Conservation (phyloP, 345 rosid species). For the Anastatica hierochuntica region DNA sequence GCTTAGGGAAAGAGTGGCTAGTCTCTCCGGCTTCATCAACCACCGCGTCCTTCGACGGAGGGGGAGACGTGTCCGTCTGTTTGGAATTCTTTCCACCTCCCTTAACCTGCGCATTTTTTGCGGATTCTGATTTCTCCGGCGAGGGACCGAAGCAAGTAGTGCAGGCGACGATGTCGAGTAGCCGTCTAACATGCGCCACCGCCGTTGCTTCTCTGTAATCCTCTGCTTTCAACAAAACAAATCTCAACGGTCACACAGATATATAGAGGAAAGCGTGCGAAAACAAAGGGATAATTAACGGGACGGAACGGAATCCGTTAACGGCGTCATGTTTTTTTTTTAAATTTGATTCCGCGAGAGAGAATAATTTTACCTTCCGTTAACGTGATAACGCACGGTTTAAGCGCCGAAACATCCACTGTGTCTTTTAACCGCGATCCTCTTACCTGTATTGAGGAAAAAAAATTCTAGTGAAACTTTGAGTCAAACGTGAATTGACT, state of each 20-base stretch:
- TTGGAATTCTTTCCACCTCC: conserved; percentile 32
- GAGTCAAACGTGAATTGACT: too few relatives aligned
- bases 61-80: conserved; percentile 28
- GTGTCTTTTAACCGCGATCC: conserved; percentile 60
- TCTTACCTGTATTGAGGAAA: conserved; percentile 59
- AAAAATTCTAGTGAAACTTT: too few relatives aligned
- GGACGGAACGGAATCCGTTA: too few relatives aligned
- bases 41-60: conserved; percentile 35
- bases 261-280: too few relatives aligned
- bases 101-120: conserved; percentile 40
- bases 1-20: conserved; percentile 69
- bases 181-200: conserved; percentile 81
- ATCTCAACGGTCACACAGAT: too few relatives aligned
- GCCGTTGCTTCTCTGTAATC: conserved; percentile 73
- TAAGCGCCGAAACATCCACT: conserved; percentile 76
- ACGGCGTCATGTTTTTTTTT: background rate
- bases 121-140: conserved; percentile 37
- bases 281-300: too few relatives aligned
- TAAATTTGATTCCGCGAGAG: too few relatives aligned
- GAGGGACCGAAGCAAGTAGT: conserved; percentile 77
- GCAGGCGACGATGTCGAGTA: conserved; percentile 82
- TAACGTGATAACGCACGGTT: conserved; percentile 65
- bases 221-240: conserved; percentile 41
- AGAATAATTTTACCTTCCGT: conserved; percentile 46
- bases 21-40: conserved; percentile 63